Evolutionary conservation across 768 basidiomycete species (phyloP), one percentile per base, ranked within the genome.

Genomic region (Russula compacta): DNA sequence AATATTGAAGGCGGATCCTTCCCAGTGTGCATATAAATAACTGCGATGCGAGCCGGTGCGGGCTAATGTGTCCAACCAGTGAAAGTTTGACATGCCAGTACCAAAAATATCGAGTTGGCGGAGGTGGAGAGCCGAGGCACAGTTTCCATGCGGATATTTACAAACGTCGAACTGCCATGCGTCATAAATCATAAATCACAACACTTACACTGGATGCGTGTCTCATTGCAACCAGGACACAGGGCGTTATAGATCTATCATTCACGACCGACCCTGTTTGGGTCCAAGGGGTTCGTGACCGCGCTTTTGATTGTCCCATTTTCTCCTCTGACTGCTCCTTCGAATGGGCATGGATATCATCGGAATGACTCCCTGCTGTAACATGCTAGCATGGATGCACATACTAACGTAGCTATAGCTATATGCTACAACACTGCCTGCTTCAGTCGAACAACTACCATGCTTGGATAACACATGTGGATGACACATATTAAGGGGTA

Each of bases 401-500:
- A 29, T 29, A 29, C 24, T 3, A 29, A 29, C 24, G 24, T 3
- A 29, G 24, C 24, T 29, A 29, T 29, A 29, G 24, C 24, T 29
- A 29, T 29, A 29, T 29, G 2, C 24, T 29, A 29, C 11, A 11
- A 56, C 53, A 55, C 54, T 24, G 33, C 54, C 17, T 17, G 54
- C 38, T 39, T 38, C 15, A 24, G 21, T 46, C n/a, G n/a, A 33
- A 39, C 56, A 57, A 17, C 11, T 57, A 33, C 29, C 3, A 7
- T 40, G 38, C 19, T 33, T 39, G 10, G 6, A 0, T 33, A 29
- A 19, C 24, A 55, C 33, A 17, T 29, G n/a, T n/a, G n/a, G n/a
- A n/a, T n/a, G n/a, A n/a, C n/a, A n/a, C n/a, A 38, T 38, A 56
- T 56, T 40, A 49, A 55, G 54, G 43, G 46, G 56, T 39, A 15